A percentile compares a stretch with the other conserved stretches of the same genome.
Conservation (phyloP, 78 protist genomes). For the Cavenderia fasciculata region DNA sequence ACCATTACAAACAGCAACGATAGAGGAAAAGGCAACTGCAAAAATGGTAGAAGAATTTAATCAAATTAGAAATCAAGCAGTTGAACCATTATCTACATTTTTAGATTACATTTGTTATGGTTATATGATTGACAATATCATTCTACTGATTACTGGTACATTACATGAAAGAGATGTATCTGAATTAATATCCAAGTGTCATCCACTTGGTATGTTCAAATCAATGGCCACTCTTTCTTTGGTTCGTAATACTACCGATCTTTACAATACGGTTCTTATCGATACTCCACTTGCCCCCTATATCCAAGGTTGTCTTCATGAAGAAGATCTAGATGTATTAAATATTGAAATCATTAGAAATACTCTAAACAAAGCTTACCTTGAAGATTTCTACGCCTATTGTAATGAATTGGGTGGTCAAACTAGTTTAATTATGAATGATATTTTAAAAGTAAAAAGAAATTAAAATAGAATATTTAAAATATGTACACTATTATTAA, state of each 20-base stretch:
- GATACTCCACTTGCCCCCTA: conserved; percentile 96
- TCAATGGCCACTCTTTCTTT: conserved; percentile 88
- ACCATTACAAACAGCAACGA: conserved; percentile 90
- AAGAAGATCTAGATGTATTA: conserved; percentile 95
- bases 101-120: conserved; percentile 97
- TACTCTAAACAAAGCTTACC: conserved; percentile 95
- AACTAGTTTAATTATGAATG: conserved; percentile 90
- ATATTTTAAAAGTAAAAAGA: conserved; percentile 73
- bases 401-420: conserved; percentile 90
- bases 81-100: conserved; percentile 96
- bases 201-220: conserved; percentile 97
- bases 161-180: conserved; percentile 90
- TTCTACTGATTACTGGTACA: conserved; percentile 96
- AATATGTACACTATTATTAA: not conserved
- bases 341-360: conserved; percentile 97
- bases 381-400: conserved; percentile 97
- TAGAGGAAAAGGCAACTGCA: conserved; percentile 68
- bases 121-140: conserved; percentile 99
- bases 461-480: not conserved
- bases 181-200: conserved; percentile 94
- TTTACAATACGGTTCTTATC: conserved; percentile 94
- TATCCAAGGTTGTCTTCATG: conserved; percentile 62
- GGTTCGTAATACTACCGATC: conserved; percentile 87
- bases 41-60: conserved; percentile 88
- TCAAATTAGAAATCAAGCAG: conserved; percentile 89